Base-by-base conservation (phyloP, 345 rosid genomes). In the Ceriops decandra region DNA sequence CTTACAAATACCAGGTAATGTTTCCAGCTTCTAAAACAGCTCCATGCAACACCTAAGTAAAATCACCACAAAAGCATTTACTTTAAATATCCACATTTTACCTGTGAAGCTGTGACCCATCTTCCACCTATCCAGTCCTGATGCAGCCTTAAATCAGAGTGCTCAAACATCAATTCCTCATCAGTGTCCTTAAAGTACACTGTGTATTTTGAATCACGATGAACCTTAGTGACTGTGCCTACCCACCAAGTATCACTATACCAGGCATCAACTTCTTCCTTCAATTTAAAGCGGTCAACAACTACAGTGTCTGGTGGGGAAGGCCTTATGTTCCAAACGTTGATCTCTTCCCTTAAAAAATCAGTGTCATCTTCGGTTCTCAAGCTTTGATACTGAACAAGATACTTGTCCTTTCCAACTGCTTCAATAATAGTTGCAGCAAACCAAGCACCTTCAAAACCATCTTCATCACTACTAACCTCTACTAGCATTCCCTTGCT, bases 171-270 rank as follows among this genome's bases (percentile, higher is more conserved):
- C 21, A 91, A 46, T 66, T 80, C 80, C 82, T 89, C 97, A 9
- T 61, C 7, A 20, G 84, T 79, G 31, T 72, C 75, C 68, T 69
- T 78, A 69, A 93, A 93, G 74, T 71, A 73, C 64, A 91, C 88
- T 6, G 52, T 2, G 54, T 87, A 93, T 67, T 63, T 83, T 28
- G 85, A 74, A 71, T 80, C 75, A 10, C 49, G 53, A 35, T 80
- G 82, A 74, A 89, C 84, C 82, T 80, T 86, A 26, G 69, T 60
- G 52, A 93, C 64, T 65, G 81, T 80, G 57, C 97, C 97, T 0
- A 86, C 85, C 96, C 98, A 91, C 98, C 97, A 93, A 33, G 87
- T 88, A 65, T 91, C 98, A 68, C 88, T 88, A 72, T 86, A 85
- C 51, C 77, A 76, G 51, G 97, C 97, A 82, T 93, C 81, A 57